These are phyloP conservation scores for Withania somnifera DNA, from an alignment of 305 asterid genomes.

Conservation along the genomic window DNA sequence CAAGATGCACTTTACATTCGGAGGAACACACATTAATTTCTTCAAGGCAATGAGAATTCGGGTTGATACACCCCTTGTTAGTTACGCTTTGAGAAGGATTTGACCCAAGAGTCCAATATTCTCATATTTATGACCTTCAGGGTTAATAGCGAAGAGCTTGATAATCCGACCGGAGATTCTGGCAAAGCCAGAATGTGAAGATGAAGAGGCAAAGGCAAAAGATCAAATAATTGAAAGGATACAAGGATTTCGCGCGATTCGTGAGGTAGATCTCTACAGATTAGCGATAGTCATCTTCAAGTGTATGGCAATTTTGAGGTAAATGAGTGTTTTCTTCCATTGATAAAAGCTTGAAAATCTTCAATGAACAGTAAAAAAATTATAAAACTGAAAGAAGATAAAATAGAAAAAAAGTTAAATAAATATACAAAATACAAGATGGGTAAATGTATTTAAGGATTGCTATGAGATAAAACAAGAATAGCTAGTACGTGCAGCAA, in stretches of 20 bases:
- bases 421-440: too few species aligned
- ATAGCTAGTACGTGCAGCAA: too few species aligned
- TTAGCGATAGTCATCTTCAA: neutral
- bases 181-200: slow-evolving; percentile 23
- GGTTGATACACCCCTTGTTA: slow-evolving; percentile 63
- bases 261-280: neutral
- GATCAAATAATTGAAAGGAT: slow-evolving; percentile 33
- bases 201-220: slow-evolving; percentile 15
- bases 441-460: too few species aligned
- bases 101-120: slow-evolving; percentile 63
- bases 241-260: slow-evolving; percentile 25
- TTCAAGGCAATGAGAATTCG: slow-evolving; percentile 79
- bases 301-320: too few species aligned
- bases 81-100: slow-evolving; percentile 70
- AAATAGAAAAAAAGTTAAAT: too few species aligned
- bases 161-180: slow-evolving; percentile 82
- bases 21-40: slow-evolving; percentile 90
- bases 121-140: slow-evolving; percentile 52
- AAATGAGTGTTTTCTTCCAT: too few species aligned
- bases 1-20: slow-evolving; percentile 93
- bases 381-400: too few species aligned
- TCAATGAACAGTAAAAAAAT: too few species aligned
- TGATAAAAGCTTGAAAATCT: too few species aligned
- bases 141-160: slow-evolving; percentile 58
- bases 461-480: too few species aligned